These are phyloP conservation scores for Hylodesmum podocarpum DNA, from an alignment of 306 rosid species.

Conservation along the genomic window DNA sequence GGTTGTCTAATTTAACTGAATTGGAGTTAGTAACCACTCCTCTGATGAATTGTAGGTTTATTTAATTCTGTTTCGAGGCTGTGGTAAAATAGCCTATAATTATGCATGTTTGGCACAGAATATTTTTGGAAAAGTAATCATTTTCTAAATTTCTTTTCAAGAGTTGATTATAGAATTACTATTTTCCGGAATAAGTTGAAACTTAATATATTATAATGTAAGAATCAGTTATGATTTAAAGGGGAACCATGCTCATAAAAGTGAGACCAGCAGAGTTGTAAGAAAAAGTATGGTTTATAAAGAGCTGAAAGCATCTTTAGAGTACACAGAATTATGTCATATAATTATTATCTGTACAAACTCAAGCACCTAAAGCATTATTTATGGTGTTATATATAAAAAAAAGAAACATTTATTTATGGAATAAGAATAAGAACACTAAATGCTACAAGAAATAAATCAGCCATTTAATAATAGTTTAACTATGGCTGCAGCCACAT, in stretches of 20 bases:
- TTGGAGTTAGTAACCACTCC: background rate
- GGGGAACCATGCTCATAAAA: background rate
- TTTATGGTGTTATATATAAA: no score
- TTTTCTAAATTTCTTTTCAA: background rate
- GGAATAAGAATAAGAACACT: background rate
- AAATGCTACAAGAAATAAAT: slow-evolving; percentile 15
- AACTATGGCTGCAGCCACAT: slow-evolving; percentile 64
- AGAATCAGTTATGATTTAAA: background rate
- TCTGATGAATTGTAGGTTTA: slow-evolving; percentile 7
- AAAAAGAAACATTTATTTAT: no score
- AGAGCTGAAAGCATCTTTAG: slow-evolving; percentile 23
- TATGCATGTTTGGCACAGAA: background rate
- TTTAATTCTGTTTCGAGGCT: background rate
- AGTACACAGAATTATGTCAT: slow-evolving; percentile 7
- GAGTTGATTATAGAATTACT: background rate
- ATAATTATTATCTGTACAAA: slow-evolving; percentile 25
- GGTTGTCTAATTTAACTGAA: slow-evolving; percentile 6
- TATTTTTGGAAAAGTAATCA: background rate
- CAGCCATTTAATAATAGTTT: slow-evolving; percentile 47
- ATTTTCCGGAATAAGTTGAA: background rate
- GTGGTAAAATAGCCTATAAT: background rate
- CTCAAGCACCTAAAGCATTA: slow-evolving; percentile 21
- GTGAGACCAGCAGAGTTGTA: background rate
- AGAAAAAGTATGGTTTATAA: slow-evolving; percentile 4
- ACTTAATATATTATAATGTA: background rate